Percentiles rank a stretch among this genome's conserved stretches.
Evolutionary conservation across 805 yeast genomes (phyloP).

Genomic region (Millerago galiae): DNA sequence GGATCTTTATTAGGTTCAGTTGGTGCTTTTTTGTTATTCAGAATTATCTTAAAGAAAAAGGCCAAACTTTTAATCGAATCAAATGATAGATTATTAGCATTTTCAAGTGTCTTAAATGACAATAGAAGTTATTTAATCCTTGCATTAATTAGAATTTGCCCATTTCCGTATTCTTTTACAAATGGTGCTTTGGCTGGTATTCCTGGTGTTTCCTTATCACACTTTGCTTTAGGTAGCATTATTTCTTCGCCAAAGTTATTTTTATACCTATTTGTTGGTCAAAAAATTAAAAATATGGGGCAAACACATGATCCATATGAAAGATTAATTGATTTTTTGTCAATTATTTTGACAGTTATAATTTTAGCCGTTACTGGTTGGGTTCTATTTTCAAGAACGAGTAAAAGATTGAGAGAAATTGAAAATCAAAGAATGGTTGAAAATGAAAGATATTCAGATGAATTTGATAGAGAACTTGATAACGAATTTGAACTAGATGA

Average conservation of each 20-base stretch:
- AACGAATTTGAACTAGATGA: neutral
- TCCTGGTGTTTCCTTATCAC: constrained; percentile 59
- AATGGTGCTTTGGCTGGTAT: constrained; percentile 91
- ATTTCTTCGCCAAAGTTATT: constrained; percentile 78
- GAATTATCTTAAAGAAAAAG: constrained; percentile 47
- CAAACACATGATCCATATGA: constrained; percentile 44
- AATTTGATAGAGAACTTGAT: neutral
- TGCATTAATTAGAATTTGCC: constrained; percentile 75
- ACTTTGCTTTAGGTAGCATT: constrained; percentile 64
- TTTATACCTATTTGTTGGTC: constrained; percentile 74
- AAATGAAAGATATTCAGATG: constrained; percentile 1
- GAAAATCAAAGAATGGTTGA: constrained; percentile 18
- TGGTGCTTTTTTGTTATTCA: constrained; percentile 62
- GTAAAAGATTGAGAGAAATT: constrained; percentile 27
- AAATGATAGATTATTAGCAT: constrained; percentile 64
- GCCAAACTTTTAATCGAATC: constrained; percentile 55
- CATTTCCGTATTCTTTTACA: constrained; percentile 86
- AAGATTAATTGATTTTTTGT: constrained; percentile 53
- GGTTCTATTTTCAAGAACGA: constrained; percentile 54
- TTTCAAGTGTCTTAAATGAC: constrained; percentile 68
- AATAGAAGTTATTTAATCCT: constrained; percentile 61
- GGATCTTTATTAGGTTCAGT: constrained; percentile 73
- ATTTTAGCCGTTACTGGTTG: constrained; percentile 58
- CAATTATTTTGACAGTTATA: constrained; percentile 49
- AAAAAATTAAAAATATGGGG: constrained; percentile 64